Conservation (phyloP, 2,329 filamentous ascomycete genomes). For the Penicillium sp. region DNA sequence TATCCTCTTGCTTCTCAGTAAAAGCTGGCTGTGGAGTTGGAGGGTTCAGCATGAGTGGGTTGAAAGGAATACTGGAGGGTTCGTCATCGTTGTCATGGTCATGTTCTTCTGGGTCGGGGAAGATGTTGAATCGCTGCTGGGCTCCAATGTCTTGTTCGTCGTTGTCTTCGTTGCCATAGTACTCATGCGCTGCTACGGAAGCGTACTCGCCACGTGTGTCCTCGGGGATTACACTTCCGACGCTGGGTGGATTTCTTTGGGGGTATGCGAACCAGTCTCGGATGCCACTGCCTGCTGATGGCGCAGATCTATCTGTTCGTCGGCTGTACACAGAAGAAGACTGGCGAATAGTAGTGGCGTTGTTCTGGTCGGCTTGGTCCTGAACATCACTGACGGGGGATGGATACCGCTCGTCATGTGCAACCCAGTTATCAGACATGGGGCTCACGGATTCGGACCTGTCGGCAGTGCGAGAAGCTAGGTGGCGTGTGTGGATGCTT, state of each 20-base stretch:
- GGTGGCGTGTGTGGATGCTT: conserved; percentile 29
- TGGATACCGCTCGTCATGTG: conserved; percentile 32
- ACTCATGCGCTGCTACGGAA: conserved; percentile 35
- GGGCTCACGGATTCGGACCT: conserved; percentile 37
- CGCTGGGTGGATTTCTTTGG: conserved; percentile 28
- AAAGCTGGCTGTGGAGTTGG: conserved; percentile 41
- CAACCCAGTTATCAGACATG: conserved; percentile 45
- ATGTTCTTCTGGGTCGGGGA: conserved; percentile 33
- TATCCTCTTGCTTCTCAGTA: conserved; percentile 23
- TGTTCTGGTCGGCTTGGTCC: conserved; percentile 20
- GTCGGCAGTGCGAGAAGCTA: conserved; percentile 29
- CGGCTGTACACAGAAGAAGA: conserved; percentile 37
- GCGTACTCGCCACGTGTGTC: conserved; percentile 40
- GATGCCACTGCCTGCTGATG: conserved; percentile 28
- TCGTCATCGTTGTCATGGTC: conserved; percentile 26
- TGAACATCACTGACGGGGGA: conserved; percentile 29
- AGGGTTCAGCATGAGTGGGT: conserved; percentile 49
- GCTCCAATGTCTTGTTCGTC: conserved; percentile 39
- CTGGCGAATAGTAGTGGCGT: conserved; percentile 26
- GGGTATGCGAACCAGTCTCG: conserved; percentile 37
- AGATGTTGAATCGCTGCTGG: conserved; percentile 34
- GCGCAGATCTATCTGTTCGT: conserved; percentile 24
- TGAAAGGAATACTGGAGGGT: conserved; percentile 28
- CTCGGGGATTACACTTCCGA: conserved; percentile 33
- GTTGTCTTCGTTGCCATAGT: conserved; percentile 34